phyloP scores from a whole-genome alignment of 305 asterid species.

The Rubia balearica region DNA sequence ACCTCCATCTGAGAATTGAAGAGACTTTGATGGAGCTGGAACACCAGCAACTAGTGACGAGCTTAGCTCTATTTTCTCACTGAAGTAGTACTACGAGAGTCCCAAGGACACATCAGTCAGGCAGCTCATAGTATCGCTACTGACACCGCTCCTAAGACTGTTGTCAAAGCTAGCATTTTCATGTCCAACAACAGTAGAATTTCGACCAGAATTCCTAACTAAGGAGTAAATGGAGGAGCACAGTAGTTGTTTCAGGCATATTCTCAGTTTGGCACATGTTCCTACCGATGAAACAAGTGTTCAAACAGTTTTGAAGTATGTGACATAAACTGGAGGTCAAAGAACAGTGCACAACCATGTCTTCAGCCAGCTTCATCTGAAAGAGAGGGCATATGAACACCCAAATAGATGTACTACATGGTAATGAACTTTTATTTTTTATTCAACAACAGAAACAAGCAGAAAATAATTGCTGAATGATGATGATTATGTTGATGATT shows the following conservation, averaged over 20 bases:
- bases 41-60: background rate
- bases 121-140: slow-evolving; percentile 28
- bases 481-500: too few species aligned
- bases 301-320: slow-evolving; percentile 61
- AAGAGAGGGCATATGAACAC: background rate
- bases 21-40: background rate
- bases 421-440: too few species aligned
- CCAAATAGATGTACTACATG: too few species aligned
- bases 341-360: slow-evolving; percentile 70
- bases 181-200: slow-evolving; percentile 31
- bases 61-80: slow-evolving; percentile 30
- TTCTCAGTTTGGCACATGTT: slow-evolving; percentile 29
- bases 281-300: slow-evolving; percentile 28
- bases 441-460: too few species aligned
- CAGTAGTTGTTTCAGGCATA: slow-evolving; percentile 35
- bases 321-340: slow-evolving; percentile 65
- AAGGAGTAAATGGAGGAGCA: slow-evolving; percentile 20
- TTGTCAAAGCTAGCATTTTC: slow-evolving; percentile 34
- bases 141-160: slow-evolving; percentile 28
- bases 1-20: background rate
- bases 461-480: too few species aligned
- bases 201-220: slow-evolving; percentile 21
- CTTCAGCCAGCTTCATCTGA: slow-evolving; percentile 89
- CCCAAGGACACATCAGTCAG: slow-evolving; percentile 51
- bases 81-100: slow-evolving; percentile 33